Evolutionary conservation across 1,284 basidiomycete species (phyloP).

Genomic region (Malassezia sp.): DNA sequence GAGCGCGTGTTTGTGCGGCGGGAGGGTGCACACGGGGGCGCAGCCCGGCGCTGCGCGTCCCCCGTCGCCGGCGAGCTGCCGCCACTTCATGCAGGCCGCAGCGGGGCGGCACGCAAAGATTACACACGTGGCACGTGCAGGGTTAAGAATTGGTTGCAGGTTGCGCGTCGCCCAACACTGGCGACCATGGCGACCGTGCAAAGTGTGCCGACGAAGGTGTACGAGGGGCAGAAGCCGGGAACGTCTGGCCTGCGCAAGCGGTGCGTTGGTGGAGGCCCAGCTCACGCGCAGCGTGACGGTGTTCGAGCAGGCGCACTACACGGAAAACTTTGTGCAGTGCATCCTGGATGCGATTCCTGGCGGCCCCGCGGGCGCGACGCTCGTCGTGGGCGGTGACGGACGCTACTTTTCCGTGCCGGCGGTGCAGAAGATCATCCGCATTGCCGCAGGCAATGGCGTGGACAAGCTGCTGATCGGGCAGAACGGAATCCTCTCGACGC

Average conservation of each 20-base stretch:
- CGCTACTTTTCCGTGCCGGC: conserved; percentile 84
- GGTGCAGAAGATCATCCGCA: conserved; percentile 77
- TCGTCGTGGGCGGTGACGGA: conserved; percentile 94
- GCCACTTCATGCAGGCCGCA: no score
- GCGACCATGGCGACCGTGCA: conserved; percentile 30
- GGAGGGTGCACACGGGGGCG: conserved; percentile 47
- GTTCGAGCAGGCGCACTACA: conserved; percentile 65
- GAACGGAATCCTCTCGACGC: conserved; percentile 84
- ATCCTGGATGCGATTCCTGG: conserved; percentile 82
- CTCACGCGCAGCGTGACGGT: conserved; percentile 37
- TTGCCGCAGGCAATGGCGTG: conserved; percentile 68
- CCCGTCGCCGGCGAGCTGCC: not conserved
- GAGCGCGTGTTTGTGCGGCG: conserved; percentile 53
- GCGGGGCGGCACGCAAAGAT: no score
- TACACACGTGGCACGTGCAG: no score
- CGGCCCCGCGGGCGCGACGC: conserved; percentile 59
- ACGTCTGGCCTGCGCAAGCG: conserved; percentile 45
- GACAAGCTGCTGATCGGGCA: conserved; percentile 50
- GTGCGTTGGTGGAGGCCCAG: conserved; percentile 8
- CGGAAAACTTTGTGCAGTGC: conserved; percentile 94
- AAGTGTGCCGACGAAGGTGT: conserved; percentile 38
- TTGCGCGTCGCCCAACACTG: not conserved
- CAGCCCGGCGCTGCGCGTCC: not conserved
- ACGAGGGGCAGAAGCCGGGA: conserved; percentile 46
- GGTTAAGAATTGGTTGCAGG: not conserved